Evolutionary conservation across 768 basidiomycete species (phyloP).

Genomic region (Clitopilus hobsonii): DNA sequence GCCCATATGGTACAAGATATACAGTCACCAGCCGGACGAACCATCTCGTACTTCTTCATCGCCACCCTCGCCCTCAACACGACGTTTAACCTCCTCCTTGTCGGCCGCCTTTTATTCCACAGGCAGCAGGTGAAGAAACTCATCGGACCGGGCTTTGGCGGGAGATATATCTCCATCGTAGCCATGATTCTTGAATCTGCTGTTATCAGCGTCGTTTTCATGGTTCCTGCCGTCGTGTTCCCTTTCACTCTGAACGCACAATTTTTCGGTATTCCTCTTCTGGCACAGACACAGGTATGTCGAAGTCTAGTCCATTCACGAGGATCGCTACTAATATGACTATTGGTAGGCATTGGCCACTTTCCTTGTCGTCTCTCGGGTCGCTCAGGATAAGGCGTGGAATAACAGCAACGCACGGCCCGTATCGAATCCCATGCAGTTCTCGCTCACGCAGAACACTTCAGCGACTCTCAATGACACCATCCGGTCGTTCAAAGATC

Average conservation of each 20-base stretch:
- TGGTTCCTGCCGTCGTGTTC: neutral
- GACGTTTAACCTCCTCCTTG: neutral
- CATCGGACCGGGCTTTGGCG: neutral
- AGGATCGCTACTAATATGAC: neutral
- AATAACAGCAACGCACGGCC: neutral
- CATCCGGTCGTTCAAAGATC: neutral
- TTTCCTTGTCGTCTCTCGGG: neutral
- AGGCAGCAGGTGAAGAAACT: neutral
- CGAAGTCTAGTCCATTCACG: neutral
- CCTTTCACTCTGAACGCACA: neutral
- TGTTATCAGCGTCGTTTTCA: neutral
- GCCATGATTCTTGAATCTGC: neutral
- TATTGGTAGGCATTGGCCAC: neutral
- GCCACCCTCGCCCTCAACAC: neutral
- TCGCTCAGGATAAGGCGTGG: neutral
- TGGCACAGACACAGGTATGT: neutral
- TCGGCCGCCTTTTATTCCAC: neutral
- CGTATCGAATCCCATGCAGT: neutral
- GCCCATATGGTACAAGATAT: neutral
- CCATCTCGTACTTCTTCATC: neutral
- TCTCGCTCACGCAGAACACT: neutral
- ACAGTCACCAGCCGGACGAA: neutral
- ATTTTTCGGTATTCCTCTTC: neutral
- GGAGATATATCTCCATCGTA: neutral
- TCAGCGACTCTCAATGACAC: neutral